Evolutionary conservation across 2,329 filamentous ascomycete species (phyloP).

Genomic region (Ampelomyces quisqualis): DNA sequence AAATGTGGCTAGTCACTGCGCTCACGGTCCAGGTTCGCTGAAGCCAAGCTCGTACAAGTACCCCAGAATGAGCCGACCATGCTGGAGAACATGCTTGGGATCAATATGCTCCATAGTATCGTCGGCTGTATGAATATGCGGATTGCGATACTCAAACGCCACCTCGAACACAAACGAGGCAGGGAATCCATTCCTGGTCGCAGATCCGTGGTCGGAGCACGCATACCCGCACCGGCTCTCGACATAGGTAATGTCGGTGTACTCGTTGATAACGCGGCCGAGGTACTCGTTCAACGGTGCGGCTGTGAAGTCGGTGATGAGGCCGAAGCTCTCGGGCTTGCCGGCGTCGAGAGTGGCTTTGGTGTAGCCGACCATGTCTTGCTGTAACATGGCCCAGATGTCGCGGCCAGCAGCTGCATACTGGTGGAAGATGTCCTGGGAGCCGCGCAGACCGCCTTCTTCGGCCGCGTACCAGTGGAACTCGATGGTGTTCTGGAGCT

Average conservation of each 20-base stretch:
- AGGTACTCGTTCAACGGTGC: conserved; percentile 78
- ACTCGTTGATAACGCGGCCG: conserved; percentile 78
- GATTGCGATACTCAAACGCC: conserved; percentile 62
- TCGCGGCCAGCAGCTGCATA: conserved; percentile 72
- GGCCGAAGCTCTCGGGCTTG: conserved; percentile 77
- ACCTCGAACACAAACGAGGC: conserved; percentile 74
- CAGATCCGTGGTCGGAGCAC: conserved; percentile 71
- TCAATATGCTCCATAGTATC: conserved; percentile 70
- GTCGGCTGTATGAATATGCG: conserved; percentile 68
- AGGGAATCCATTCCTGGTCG: conserved; percentile 70
- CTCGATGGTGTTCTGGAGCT: conserved; percentile 80
- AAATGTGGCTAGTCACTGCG: too few species aligned
- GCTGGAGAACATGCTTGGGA: conserved; percentile 88
- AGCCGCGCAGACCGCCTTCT: conserved; percentile 81
- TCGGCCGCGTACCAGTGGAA: conserved; percentile 96
- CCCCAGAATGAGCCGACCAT: conserved; percentile 78
- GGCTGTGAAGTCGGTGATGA: conserved; percentile 90
- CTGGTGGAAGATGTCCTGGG: conserved; percentile 79
- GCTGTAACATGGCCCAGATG: conserved; percentile 93
- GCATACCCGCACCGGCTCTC: conserved; percentile 90
- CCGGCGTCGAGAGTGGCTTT: conserved; percentile 79
- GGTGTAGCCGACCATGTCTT: conserved; percentile 86
- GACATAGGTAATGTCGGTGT: conserved; percentile 82
- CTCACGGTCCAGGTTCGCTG: conserved; percentile 11
- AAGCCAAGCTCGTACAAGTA: conserved; percentile 71